Percentiles rank a stretch among this genome's conserved stretches.
Conservation (phyloP, 2,329 filamentous ascomycete genomes). For the Fusarium sp. region DNA sequence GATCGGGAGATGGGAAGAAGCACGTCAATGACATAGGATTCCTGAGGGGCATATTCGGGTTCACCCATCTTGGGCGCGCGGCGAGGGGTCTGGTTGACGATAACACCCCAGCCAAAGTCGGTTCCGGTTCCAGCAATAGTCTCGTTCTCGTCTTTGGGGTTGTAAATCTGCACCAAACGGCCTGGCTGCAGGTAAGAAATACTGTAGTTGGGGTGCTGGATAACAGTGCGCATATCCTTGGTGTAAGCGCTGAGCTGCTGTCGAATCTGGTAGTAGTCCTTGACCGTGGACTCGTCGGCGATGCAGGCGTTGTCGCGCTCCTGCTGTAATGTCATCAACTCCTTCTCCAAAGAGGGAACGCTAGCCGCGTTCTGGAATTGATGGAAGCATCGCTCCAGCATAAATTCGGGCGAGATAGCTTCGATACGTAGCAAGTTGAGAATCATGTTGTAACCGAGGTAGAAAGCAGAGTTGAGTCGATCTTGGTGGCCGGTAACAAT, state of each 20-base stretch:
- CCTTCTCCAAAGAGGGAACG: conserved; percentile 84
- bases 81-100: conserved; percentile 78
- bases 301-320: conserved; percentile 80
- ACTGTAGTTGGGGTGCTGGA: conserved; percentile 90
- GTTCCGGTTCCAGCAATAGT: conserved; percentile 49
- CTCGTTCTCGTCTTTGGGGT: conserved; percentile 63
- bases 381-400: conserved; percentile 98
- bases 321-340: conserved; percentile 80
- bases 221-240: conserved; percentile 89
- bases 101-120: conserved; percentile 95
- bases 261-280: conserved; percentile 92
- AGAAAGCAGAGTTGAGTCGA: conserved; percentile 96
- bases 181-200: conserved; percentile 86
- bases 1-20: conserved; percentile 70
- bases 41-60: conserved; percentile 76
- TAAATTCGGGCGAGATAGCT: conserved; percentile 97
- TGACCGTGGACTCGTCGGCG: conserved; percentile 85
- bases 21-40: conserved; percentile 86
- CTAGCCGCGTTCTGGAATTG: conserved; percentile 97
- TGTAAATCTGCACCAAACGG: conserved; percentile 87
- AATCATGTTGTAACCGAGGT: conserved; percentile 99
- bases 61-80: conserved; percentile 73
- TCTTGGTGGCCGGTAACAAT: conserved; percentile 98
- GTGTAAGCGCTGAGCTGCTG: conserved; percentile 85
- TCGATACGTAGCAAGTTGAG: conserved; percentile 97